phyloP scores from a whole-genome alignment of 495 filamentous ascomycete genomes.

The Penicillium bialowiezense region DNA sequence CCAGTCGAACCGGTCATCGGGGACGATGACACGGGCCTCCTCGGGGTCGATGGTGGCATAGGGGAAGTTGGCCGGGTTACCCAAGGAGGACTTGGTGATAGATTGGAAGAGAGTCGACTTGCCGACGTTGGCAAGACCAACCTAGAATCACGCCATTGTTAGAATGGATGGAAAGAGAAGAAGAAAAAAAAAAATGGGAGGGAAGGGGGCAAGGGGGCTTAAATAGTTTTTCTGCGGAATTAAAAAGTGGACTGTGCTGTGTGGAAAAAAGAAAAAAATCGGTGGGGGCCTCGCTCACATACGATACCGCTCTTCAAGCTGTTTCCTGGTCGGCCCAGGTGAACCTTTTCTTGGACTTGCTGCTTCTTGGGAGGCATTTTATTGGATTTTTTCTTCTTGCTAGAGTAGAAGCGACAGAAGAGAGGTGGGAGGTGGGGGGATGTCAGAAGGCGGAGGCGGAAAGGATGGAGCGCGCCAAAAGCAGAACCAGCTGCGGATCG shows the following conservation, averaged over 20 bases:
- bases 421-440: constrained; percentile 30
- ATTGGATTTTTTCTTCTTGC: constrained; percentile 45
- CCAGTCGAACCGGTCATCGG: constrained; percentile 96
- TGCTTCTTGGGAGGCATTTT: constrained; percentile 58
- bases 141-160: constrained; percentile 50
- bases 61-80: constrained; percentile 99
- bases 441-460: constrained; percentile 30
- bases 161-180: constrained; percentile 16
- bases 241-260: constrained; percentile 39
- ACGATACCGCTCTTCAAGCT: constrained; percentile 99
- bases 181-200: constrained; percentile 14
- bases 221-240: constrained; percentile 31
- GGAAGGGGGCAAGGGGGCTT: constrained; percentile 22
- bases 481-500: constrained; percentile 53
- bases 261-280: constrained; percentile 29
- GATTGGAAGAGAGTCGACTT: constrained; percentile 99
- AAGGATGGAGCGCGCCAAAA: constrained; percentile 29
- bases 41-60: constrained; percentile 99
- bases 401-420: constrained; percentile 42
- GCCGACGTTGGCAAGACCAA: constrained; percentile 98
- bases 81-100: constrained; percentile 95
- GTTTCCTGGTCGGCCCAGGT: constrained; percentile 92
- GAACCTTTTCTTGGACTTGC: constrained; percentile 53
- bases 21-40: constrained; percentile 96
- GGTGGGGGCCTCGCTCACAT: constrained; percentile 57